phyloP scores from a whole-genome alignment of 305 asterid species.

The Fraxinus platypoda region DNA sequence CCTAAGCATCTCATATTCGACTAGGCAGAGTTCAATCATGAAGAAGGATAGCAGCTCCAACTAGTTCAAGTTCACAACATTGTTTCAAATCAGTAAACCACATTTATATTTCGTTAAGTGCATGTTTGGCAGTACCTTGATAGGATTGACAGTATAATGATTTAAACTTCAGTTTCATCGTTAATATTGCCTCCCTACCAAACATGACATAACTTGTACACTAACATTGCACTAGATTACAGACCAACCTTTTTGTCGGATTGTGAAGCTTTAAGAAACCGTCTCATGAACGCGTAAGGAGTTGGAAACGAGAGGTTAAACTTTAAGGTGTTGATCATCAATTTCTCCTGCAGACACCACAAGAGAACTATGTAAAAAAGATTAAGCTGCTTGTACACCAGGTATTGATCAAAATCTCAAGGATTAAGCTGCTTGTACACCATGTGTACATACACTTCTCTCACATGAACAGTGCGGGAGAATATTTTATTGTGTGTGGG shows the following conservation, averaged over 20 bases:
- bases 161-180: not conserved
- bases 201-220: not conserved
- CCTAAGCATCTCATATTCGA: conserved; percentile 73
- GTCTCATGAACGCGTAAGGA: conserved; percentile 74
- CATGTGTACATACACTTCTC: no score
- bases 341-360: conserved; percentile 59
- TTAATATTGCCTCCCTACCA: not conserved
- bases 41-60: conserved; percentile 72
- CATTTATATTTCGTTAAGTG: not conserved
- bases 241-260: conserved; percentile 58
- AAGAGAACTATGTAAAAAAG: not conserved
- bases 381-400: no score
- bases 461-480: no score
- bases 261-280: conserved; percentile 79
- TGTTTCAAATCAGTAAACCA: not conserved
- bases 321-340: conserved; percentile 63
- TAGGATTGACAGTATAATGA: not conserved
- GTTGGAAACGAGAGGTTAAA: conserved; percentile 84
- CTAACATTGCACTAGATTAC: not conserved
- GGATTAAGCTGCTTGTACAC: no score
- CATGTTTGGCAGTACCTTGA: not conserved
- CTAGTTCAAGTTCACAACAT: conserved; percentile 25
- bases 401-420: no score
- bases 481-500: no score
- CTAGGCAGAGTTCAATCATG: conserved; percentile 70